Base-by-base conservation (phyloP, 164 flowering plant genomes). In the Magnolia changhungtana region DNA sequence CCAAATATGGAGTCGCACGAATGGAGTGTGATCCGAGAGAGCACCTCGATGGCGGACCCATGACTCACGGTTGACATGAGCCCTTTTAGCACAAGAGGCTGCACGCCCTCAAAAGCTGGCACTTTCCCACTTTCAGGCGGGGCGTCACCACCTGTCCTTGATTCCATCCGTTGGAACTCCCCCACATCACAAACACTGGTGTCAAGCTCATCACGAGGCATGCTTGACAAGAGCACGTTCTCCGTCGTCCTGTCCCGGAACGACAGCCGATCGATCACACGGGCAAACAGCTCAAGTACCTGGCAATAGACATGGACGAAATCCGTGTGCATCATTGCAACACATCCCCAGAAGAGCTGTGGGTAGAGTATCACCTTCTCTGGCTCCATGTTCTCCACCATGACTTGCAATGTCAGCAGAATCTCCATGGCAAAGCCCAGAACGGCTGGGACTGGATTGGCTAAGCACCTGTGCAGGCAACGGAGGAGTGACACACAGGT, bases 241-340 rank as follows among this genome's bases (percentile, higher is more conserved):
- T 96, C 99, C 24, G 94, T 94, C 13, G 98, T 94, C 75, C 90
- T 84, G 80, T 94, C 99, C 10, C 94, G 82, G 78, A 96, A 90
- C 5, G 98, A 94, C 59, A 96, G 82, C 13, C 98, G 89, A 61
- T 90, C 95, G 67, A 96, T 94, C 67, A 96, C 95, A 68, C 91
- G 90, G n/a, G 91, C 89, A 86, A 96, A 96, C 58, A 96, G 92
- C 88, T 92, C 94, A 18, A 96, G 99, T 50, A 92, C 98, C 82
- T 92, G 98, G 83, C 98, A 90, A 84, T 94, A 96, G 14, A 96
- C 98, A 81, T 94, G 98, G 27, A 96, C 91, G 78, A 94, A 96
- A 77, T 96, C 99, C 27, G 98, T 96, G 84, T 96, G 99, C 99
- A 96, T 92, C 92, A 96, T 89, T 59, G 98, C 99, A 16, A 96